Evolutionary conservation across 345 rosid species (phyloP), one percentile per base, ranked within the genome.

Genomic region (Eucalyptus guilfoylei): DNA sequence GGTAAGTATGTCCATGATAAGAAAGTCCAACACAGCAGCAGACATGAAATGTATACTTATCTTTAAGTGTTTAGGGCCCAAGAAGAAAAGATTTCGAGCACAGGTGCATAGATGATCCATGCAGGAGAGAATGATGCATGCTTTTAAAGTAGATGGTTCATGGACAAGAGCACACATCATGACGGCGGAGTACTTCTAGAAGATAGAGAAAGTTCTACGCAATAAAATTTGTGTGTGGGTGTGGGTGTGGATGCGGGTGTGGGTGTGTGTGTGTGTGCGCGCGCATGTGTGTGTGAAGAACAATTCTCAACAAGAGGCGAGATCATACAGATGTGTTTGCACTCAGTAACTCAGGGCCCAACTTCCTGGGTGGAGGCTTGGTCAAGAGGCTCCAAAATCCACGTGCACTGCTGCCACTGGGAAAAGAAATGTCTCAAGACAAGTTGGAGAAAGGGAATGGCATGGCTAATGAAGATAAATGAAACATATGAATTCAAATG

Each of bases 371-470:
- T 88, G 94, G 91, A 89, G 92, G 87, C 89, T 85, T 92, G 48
- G 26, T 88, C 88, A 95, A 92, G 92, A 93, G 89, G 90, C 93
- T 94, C 97, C 96, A 95, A 67, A 93, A 88, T 90, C 98, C 96
- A 91, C 90, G 94, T 90, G 93, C 92, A 91, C 88, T 93, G 87
- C 95, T 90, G 91, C 69, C 87, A 92, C 88, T 86, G 64, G 48
- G 62, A 60, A 85, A 54, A 52, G 60, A 86, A 86, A 86, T 86
- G 47, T 86, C 62, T 52, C 64, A 86, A 76, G 28, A 76, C 47
- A 23, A 76, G 85, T 76, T 40, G 47, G 47, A 42, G 26, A 23
- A 76, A 21, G 45, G 85, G 47, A 23, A 40, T 11, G 47, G 47
- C 47, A 40, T 21, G 85, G 85, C 47, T 24, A 76, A 76, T 21